A percentile compares a stretch with the other conserved stretches of the same genome.
These are phyloP conservation scores for Neodidymelliopsis sp. DNA, from an alignment of 2,329 filamentous ascomycete genomes.

Conservation along the genomic window DNA sequence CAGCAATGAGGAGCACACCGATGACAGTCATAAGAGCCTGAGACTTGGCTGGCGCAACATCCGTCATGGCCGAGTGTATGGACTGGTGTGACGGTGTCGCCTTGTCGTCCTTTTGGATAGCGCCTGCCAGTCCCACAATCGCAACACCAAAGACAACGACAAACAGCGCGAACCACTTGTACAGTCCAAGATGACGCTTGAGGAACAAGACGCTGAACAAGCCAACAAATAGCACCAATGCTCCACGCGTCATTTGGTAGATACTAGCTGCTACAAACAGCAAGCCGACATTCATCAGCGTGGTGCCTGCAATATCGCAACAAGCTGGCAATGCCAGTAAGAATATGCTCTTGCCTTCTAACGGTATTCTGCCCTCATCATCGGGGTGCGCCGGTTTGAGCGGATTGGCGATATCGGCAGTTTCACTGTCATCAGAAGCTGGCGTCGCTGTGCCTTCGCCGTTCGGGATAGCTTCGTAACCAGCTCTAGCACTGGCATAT, in stretches of 20 bases:
- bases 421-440: constrained; percentile 54
- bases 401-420: constrained; percentile 61
- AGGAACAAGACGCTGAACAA: constrained; percentile 94
- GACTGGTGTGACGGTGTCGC: constrained; percentile 46
- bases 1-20: constrained; percentile 88
- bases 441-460: constrained; percentile 39
- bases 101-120: constrained; percentile 75
- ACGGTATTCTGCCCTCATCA: constrained; percentile 64
- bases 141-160: constrained; percentile 89
- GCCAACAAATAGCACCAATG: constrained; percentile 93
- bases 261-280: constrained; percentile 94
- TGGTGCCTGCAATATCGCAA: constrained; percentile 94
- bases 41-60: constrained; percentile 47
- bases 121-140: constrained; percentile 87
- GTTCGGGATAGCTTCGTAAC: constrained; percentile 71
- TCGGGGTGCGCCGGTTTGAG: constrained; percentile 55
- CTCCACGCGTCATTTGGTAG: constrained; percentile 98
- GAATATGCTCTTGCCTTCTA: constrained; percentile 74
- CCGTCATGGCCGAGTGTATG: constrained; percentile 25
- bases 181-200: constrained; percentile 77
- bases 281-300: constrained; percentile 94
- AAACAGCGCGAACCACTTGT: constrained; percentile 90
- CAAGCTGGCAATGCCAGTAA: constrained; percentile 85
- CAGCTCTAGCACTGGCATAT: constrained; percentile 58
- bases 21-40: constrained; percentile 74